Percentiles rank a stretch among this genome's conserved stretches.
These are phyloP conservation scores for Cladosporium sp. DNA, from an alignment of 2,329 filamentous ascomycete genomes.

Conservation along the genomic window DNA sequence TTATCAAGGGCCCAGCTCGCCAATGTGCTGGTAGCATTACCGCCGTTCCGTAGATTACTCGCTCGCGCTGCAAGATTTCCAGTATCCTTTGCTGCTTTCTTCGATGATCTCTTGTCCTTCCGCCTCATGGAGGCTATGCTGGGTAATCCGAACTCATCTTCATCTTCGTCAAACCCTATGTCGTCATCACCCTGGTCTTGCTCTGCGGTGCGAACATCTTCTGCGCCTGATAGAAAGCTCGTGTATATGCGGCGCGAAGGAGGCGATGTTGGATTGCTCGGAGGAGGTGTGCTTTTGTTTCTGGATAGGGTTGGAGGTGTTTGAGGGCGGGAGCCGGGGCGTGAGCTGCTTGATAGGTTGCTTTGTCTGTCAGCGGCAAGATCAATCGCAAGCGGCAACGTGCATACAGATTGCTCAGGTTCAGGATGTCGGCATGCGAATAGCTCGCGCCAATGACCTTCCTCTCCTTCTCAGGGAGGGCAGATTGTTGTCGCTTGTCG, in stretches of 20 bases:
- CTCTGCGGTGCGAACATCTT: slow-evolving; percentile 75
- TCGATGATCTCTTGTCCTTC: slow-evolving; percentile 50
- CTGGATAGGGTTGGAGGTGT: slow-evolving; percentile 63
- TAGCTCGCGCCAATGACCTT: slow-evolving; percentile 91
- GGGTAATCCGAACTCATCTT: slow-evolving; percentile 91
- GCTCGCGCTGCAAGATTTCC: slow-evolving; percentile 26
- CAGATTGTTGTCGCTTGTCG: slow-evolving; percentile 24
- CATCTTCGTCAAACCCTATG: slow-evolving; percentile 78
- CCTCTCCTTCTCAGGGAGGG: slow-evolving; percentile 55
- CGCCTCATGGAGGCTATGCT: slow-evolving; percentile 88
- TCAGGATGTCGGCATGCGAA: slow-evolving; percentile 91
- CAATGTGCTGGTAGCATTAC: slow-evolving; percentile 15
- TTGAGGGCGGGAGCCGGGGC: slow-evolving; percentile 70
- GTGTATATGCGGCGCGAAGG: slow-evolving; percentile 68
- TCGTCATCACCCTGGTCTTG: slow-evolving; percentile 62
- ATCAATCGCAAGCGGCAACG: not conserved
- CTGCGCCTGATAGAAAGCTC: slow-evolving; percentile 73
- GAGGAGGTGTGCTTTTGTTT: slow-evolving; percentile 47
- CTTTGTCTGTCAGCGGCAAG: slow-evolving; percentile 1
- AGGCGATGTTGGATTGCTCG: slow-evolving; percentile 1
- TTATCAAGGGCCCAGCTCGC: slow-evolving; percentile 65
- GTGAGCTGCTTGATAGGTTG: slow-evolving; percentile 38
- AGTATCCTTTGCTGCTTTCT: slow-evolving; percentile 42
- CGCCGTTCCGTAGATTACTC: slow-evolving; percentile 16
- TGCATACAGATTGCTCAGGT: slow-evolving; percentile 72